Evolutionary conservation across 148 eudicot species (phyloP).

Genomic region (Beta vulgaris): DNA sequence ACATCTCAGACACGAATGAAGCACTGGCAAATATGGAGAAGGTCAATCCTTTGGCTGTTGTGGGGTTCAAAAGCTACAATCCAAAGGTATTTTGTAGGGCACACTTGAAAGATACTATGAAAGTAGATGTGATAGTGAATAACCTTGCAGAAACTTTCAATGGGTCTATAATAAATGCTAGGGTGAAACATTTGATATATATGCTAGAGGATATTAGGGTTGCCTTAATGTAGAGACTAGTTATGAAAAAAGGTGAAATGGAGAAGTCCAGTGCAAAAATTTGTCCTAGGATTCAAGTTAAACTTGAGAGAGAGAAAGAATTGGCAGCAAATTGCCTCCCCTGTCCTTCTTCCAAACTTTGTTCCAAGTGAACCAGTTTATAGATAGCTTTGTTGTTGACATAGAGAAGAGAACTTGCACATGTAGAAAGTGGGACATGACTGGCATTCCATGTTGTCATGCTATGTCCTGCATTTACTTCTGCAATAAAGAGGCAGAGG

Average conservation of each 20-base stretch:
- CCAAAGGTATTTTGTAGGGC: conserved; percentile 1
- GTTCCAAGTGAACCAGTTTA: background rate
- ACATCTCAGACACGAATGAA: background rate
- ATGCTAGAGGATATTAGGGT: conserved; percentile 12
- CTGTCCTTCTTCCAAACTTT: background rate
- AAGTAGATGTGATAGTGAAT: background rate
- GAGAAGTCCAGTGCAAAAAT: background rate
- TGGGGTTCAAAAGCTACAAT: background rate
- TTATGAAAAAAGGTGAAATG: background rate
- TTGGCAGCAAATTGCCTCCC: background rate
- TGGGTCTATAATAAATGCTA: conserved; percentile 4
- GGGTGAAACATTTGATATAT: background rate
- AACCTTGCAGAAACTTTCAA: conserved; percentile 16
- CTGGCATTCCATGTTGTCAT: background rate
- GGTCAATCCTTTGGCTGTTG: background rate
- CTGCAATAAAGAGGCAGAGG: background rate
- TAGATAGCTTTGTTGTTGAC: background rate
- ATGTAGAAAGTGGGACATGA: background rate
- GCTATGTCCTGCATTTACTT: background rate
- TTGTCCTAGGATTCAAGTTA: background rate
- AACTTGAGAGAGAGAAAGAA: background rate
- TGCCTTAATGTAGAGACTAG: background rate
- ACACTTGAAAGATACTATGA: background rate
- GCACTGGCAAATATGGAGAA: background rate
- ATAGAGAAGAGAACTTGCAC: background rate